phyloP scores from a whole-genome alignment of 2,329 filamentous ascomycete genomes.

The Metarhizium humberi region DNA sequence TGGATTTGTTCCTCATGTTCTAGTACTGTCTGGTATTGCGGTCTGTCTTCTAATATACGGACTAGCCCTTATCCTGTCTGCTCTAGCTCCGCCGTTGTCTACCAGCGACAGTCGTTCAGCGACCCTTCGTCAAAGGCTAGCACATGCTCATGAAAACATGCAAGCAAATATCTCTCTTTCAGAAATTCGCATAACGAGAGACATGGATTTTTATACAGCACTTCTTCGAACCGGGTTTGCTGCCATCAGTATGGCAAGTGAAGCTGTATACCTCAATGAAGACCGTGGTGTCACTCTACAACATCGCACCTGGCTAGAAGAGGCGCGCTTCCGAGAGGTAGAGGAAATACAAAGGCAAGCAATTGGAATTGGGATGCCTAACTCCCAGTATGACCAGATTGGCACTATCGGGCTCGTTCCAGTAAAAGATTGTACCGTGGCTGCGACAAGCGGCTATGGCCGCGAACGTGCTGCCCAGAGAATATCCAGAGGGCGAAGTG shows the following conservation, averaged over 20 bases:
- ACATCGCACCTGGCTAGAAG: conserved; percentile 82
- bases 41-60: conserved; percentile 70
- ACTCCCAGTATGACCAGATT: conserved; percentile 40
- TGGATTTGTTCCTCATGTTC: conserved; percentile 87
- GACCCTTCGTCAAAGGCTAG: conserved; percentile 51
- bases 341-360: conserved; percentile 48
- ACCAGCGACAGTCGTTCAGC: conserved; percentile 18
- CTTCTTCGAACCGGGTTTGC: conserved; percentile 80
- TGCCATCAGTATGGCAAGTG: conserved; percentile 84
- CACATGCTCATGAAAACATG: conserved; percentile 74
- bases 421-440: conserved; percentile 35
- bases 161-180: conserved; percentile 84
- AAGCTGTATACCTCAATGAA: conserved; percentile 93
- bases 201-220: conserved; percentile 94
- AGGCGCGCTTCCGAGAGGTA: conserved; percentile 71
- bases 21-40: conserved; percentile 71
- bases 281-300: conserved; percentile 66
- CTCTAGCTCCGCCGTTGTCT: conserved; percentile 26
- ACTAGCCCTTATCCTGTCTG: conserved; percentile 67
- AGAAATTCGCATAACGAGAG: conserved; percentile 68
- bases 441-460: conserved; percentile 50
- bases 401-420: conserved; percentile 48
- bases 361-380: conserved; percentile 35
- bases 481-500: conserved; percentile 35
- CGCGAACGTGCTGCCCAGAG: conserved; percentile 61